phyloP scores from a whole-genome alignment of 345 rosid species.

The Gossypium thurberi region DNA sequence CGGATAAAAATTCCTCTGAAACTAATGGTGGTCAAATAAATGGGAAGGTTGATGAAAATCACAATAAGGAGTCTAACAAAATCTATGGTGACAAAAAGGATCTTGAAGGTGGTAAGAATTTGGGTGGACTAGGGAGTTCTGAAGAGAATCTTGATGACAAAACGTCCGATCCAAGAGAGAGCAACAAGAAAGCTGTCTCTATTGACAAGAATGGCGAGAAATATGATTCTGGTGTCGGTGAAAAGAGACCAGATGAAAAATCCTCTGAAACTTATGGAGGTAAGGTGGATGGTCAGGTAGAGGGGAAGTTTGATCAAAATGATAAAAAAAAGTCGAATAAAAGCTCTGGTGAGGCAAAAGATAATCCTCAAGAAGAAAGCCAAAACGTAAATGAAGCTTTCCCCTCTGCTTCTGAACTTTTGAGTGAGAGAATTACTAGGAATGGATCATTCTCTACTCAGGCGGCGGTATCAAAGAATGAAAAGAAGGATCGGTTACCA shows the following conservation, averaged over 20 bases:
- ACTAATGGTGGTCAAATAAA: slow-evolving; percentile 29
- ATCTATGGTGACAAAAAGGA: slow-evolving; percentile 16
- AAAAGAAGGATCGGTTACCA: slow-evolving; percentile 65
- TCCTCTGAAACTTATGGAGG: slow-evolving; percentile 25
- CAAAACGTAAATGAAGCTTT: slow-evolving; percentile 43
- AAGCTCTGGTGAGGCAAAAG: slow-evolving; percentile 30
- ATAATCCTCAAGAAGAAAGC: slow-evolving; percentile 36
- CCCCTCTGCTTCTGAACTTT: slow-evolving; percentile 79
- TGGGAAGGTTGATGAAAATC: slow-evolving; percentile 36
- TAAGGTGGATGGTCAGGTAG: slow-evolving; percentile 36
- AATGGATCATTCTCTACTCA: slow-evolving; percentile 84
- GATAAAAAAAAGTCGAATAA: slow-evolving; percentile 33
- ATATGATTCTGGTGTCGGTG: slow-evolving; percentile 25
- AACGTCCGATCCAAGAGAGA: slow-evolving; percentile 28
- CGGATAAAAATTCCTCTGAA: slow-evolving; percentile 25
- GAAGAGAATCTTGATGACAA: slow-evolving; percentile 15
- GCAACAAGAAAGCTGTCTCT: slow-evolving; percentile 27
- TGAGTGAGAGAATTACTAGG: slow-evolving; percentile 60
- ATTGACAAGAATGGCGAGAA: slow-evolving; percentile 20
- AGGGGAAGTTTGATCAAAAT: slow-evolving; percentile 36
- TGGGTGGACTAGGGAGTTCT: slow-evolving; percentile 35
- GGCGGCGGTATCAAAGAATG: slow-evolving; percentile 77
- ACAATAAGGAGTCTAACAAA: slow-evolving; percentile 31
- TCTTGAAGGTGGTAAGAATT: slow-evolving; percentile 25
- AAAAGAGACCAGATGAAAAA: slow-evolving; percentile 26